Evolutionary conservation across 2,329 filamentous ascomycete species (phyloP), one percentile per base, ranked within the genome.

Genomic region (Anthostomella pinea): DNA sequence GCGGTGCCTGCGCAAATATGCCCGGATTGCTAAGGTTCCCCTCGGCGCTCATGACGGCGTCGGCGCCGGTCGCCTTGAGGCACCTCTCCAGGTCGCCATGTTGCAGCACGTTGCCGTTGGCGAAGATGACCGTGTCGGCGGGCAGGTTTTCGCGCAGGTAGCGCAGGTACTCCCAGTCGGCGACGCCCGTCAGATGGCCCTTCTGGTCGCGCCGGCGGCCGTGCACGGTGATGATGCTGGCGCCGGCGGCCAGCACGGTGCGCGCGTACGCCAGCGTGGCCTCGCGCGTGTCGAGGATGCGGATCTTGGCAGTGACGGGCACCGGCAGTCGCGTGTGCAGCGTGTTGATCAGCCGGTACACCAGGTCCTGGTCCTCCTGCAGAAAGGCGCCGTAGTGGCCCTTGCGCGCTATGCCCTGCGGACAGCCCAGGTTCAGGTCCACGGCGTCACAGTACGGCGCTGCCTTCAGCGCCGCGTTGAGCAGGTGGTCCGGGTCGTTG

Each of bases 21-120:
- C 80, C 81, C 0, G 93, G 93, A 57, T 98, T 88, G 56, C 88
- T 91, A 1, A 98, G 73, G 58, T 96, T 95, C 0, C 89, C 93
- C 64, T 98, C 93, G 5, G 93, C 93, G 49, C 85, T 91, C 93
- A 98, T 97, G 33, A 98, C 80, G 13, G 77, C 93, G 60, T 98
- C 93, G 2, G 83, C 91, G 1, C 90, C 89, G 1, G 93, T 98
- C 4, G 74, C 87, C 32, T 81, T 77, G 14, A 98, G 67, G 56
- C 91, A 97, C 14, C 68, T 68, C 33, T 83, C 76, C 8, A 98
- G 69, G 58, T 98, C 91, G 0, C 72, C 81, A 40, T 84, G 75
- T 59, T 87, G 84, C 40, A 98, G 68, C 22, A 96, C 83, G 57
- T 98, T 98, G 9, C 93, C 93, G 61, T 98, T 98, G 3, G 93